These are phyloP conservation scores for Aspergillus clavatus DNA, from an alignment of 2,329 filamentous ascomycete genomes.

Conservation along the genomic window DNA sequence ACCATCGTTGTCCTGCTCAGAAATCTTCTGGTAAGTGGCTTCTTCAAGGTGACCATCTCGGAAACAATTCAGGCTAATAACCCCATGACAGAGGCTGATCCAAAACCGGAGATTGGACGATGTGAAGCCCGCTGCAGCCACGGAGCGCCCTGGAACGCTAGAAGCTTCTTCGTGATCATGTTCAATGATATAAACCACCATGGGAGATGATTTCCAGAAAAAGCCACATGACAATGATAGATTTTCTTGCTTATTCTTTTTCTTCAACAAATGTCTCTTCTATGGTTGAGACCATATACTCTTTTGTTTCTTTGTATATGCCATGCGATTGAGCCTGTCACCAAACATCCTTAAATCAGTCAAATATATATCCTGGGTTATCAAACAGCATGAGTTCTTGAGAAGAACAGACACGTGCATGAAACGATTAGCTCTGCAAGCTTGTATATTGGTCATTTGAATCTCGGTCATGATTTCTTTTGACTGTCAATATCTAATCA, in stretches of 20 bases:
- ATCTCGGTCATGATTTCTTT: too few relatives aligned
- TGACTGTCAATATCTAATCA: too few relatives aligned
- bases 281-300: background rate
- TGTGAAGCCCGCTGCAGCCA: constrained; percentile 37
- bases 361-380: too few relatives aligned
- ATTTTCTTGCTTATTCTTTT: constrained; percentile 5
- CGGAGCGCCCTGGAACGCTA: constrained; percentile 39
- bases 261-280: background rate
- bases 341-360: background rate
- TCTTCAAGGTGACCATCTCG: background rate
- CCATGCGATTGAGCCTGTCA: too few relatives aligned
- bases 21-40: constrained; percentile 71
- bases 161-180: constrained; percentile 27
- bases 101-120: constrained; percentile 40
- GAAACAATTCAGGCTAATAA: constrained; percentile 13
- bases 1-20: constrained; percentile 88
- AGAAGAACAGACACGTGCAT: too few relatives aligned
- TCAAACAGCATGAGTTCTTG: too few relatives aligned
- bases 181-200: constrained; percentile 2
- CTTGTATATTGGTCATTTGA: too few relatives aligned
- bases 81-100: constrained; percentile 34
- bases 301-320: background rate
- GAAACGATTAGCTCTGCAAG: too few relatives aligned
- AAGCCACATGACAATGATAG: constrained; percentile 9
- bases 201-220: constrained; percentile 10